Evolutionary conservation across 2,329 filamentous ascomycete species (phyloP).

Genomic region (Salinomyces thailandicus): DNA sequence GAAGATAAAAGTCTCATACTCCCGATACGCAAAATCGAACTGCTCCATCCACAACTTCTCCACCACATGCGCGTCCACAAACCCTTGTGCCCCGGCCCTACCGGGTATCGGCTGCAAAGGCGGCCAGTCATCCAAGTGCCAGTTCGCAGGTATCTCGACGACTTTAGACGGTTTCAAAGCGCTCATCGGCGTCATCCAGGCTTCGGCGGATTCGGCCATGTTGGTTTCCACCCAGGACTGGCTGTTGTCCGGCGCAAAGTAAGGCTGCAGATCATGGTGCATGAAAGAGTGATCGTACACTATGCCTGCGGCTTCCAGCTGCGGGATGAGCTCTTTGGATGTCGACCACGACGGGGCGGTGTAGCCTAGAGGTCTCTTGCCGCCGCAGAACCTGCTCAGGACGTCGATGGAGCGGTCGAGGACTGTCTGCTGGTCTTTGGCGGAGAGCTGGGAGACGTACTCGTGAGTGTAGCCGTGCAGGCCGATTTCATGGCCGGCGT

Average conservation of each 20-base stretch:
- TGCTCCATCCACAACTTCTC: constrained; percentile 38
- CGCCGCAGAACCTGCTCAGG: constrained; percentile 29
- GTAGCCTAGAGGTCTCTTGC: constrained; percentile 34
- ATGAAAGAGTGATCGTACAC: constrained; percentile 40
- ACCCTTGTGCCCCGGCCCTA: constrained; percentile 27
- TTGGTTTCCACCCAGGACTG: constrained; percentile 25
- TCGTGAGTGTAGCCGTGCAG: constrained; percentile 32
- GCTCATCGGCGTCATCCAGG: constrained; percentile 32
- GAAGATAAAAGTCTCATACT: constrained; percentile 39
- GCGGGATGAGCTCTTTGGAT: constrained; percentile 28
- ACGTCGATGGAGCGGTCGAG: constrained; percentile 31
- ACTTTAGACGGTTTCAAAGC: constrained; percentile 24
- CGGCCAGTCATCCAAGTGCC: constrained; percentile 34
- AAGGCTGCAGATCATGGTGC: constrained; percentile 36
- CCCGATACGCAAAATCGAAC: constrained; percentile 36
- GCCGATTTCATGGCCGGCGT: constrained; percentile 34
- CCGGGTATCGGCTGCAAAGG: constrained; percentile 26
- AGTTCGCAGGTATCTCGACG: constrained; percentile 38
- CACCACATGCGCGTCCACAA: constrained; percentile 32
- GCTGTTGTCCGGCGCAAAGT: constrained; percentile 18
- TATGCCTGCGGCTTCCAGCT: constrained; percentile 34
- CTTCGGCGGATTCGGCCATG: constrained; percentile 20
- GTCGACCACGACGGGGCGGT: constrained; percentile 36
- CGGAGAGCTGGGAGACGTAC: constrained; percentile 20
- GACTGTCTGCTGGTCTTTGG: constrained; percentile 29